Base-by-base conservation (phyloP, 2,329 filamentous ascomycete species). In the Cladosporium sp. region DNA sequence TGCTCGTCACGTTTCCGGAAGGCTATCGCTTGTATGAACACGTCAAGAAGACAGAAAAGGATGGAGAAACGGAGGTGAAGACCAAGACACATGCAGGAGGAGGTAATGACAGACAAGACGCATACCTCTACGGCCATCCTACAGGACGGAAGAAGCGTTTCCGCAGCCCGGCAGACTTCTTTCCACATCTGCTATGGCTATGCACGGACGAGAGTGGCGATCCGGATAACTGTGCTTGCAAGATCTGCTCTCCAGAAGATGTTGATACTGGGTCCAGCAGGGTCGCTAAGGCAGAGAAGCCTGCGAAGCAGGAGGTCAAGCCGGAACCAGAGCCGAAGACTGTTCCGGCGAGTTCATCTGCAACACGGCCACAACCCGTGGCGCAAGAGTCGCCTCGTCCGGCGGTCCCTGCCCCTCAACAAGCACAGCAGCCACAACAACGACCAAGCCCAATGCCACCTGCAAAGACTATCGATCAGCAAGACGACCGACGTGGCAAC, bases 71-170 rank as follows among this genome's bases (percentile, higher is more conserved):
- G 18, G 62, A 73, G 31, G 76, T 77, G 56, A 71, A 73, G 58
- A 68, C 71, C 63, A 73, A 76, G 65, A 76, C 72, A 48, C 72
- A 76, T 62, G 74, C 72, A 6, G 73, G 70, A 34, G 77, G 74
- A 33, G 74, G 72, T 9, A 77, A 76, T 56, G 77, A 80, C 61
- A 68, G 79, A 51, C 77, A 80, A 59, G 80, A 83, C 61, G 78
- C 78, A 32, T 83, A 82, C 58, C 70, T 83, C 5, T 83, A 82
- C 62, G 80, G 80, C 16, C 79, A 83, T 61, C 80, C 79, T 2
- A 68, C 73, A 43, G 80, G 79, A 13, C 71, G 76, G 14, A 77
- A 74, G 63, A 82, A 81, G 66, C 73, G 79, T 45, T 83, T 76
- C 62, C 68, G 80, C 51, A 82, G 78, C 60, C 79, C 80, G 0